Conservation (phyloP, 257 asterid genomes). For the Knoxia roxburghii region DNA sequence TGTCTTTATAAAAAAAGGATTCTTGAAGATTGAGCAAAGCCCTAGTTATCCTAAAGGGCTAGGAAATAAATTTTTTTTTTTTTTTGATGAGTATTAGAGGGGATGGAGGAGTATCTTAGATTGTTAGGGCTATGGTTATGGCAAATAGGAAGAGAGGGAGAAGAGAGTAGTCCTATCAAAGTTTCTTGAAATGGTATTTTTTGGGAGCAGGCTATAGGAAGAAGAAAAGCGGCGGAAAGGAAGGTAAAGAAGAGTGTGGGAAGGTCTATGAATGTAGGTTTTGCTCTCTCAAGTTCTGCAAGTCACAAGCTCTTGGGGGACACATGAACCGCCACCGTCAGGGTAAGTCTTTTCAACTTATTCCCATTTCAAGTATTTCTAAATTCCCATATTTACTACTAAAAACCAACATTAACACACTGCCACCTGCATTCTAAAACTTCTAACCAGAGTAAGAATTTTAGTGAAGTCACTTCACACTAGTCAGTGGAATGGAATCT, state of each 20-base stretch:
- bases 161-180: constrained; percentile 42
- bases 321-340: constrained; percentile 99
- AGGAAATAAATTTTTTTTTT: not conserved
- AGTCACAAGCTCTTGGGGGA: constrained; percentile 99
- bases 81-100: no score
- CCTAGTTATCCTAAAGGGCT: not conserved
- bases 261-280: constrained; percentile 97
- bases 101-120: not conserved
- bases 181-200: constrained; percentile 41
- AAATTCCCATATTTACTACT: no score
- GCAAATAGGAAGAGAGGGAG: not conserved
- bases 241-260: constrained; percentile 43
- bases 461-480: constrained; percentile 2
- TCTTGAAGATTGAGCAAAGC: not conserved
- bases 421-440: no score
- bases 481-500: no score
- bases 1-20: not conserved
- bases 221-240: constrained; percentile 83
- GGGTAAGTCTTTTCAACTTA: constrained; percentile 37
- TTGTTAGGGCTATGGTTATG: constrained; percentile 12
- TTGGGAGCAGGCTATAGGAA: constrained; percentile 42
- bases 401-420: no score
- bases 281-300: constrained; percentile 98
- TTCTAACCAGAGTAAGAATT: constrained; percentile 6
- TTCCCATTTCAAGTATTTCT: not conserved